Conservation (phyloP, 768 basidiomycete genomes). For the Russula compacta region DNA sequence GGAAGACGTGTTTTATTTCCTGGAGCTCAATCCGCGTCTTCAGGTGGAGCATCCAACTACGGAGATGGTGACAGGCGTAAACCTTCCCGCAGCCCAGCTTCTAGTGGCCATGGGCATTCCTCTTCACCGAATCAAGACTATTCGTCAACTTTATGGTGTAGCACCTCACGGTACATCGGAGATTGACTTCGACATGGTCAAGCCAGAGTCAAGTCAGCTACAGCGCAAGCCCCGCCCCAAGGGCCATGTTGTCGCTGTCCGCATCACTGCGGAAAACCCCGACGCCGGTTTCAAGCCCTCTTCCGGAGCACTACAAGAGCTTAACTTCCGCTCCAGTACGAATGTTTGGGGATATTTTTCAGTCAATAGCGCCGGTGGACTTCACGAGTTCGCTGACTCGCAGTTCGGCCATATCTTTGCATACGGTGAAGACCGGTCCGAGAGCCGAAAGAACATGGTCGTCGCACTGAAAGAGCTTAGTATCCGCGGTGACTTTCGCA, state of each 20-base stretch:
- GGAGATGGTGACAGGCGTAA: slow-evolving; percentile 99
- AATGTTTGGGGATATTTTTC: slow-evolving; percentile 99
- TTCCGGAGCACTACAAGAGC: slow-evolving; percentile 91
- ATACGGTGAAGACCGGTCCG: slow-evolving; percentile 91
- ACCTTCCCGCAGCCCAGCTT: slow-evolving; percentile 93
- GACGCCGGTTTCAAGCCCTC: slow-evolving; percentile 99
- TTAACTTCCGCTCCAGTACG: slow-evolving; percentile 98
- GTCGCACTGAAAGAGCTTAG: slow-evolving; percentile 96
- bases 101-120: slow-evolving; percentile 98
- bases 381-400: slow-evolving; percentile 98
- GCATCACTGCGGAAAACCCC: slow-evolving; percentile 98
- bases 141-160: slow-evolving; percentile 91
- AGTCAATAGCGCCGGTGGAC: slow-evolving; percentile 87
- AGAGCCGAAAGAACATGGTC: slow-evolving; percentile 98
- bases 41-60: slow-evolving; percentile 99
- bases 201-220: slow-evolving; percentile 76
- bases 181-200: slow-evolving; percentile 94
- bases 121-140: slow-evolving; percentile 89
- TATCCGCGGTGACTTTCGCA: slow-evolving; percentile 97
- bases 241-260: slow-evolving; percentile 97
- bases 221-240: slow-evolving; percentile 96
- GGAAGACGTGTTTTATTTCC: slow-evolving; percentile 93
- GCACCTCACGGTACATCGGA: slow-evolving; percentile 81
- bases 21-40: slow-evolving; percentile 97
- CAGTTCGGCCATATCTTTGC: slow-evolving; percentile 99